Percentiles rank a stretch among this genome's conserved stretches.
These are phyloP conservation scores for Fusarium subtropicale DNA, from an alignment of 2,329 filamentous ascomycete genomes.

Conservation along the genomic window DNA sequence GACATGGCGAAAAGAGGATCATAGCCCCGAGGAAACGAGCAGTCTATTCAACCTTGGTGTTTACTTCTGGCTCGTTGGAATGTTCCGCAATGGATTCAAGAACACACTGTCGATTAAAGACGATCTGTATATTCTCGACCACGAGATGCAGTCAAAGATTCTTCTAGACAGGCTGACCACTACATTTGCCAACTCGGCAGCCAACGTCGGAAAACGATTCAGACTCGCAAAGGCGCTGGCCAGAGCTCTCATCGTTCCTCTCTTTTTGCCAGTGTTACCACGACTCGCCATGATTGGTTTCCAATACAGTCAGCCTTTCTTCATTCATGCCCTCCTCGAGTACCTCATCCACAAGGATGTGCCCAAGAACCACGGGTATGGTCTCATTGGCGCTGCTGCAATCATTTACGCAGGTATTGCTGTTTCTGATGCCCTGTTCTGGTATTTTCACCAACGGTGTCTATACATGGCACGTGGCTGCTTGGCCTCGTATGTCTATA, in stretches of 20 bases:
- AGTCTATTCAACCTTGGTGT: neutral
- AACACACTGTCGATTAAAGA: neutral
- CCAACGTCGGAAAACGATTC: neutral
- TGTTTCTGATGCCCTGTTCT: neutral
- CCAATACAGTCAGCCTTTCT: slow-evolving; percentile 3
- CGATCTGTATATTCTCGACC: neutral
- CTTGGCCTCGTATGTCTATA: neutral
- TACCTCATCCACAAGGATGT: neutral
- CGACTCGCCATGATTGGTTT: slow-evolving; percentile 3
- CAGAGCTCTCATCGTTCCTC: neutral
- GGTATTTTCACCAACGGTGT: slow-evolving; percentile 1
- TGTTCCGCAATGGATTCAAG: slow-evolving; percentile 1
- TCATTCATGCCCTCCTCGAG: neutral
- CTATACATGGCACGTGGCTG: slow-evolving; percentile 7
- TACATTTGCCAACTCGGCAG: neutral
- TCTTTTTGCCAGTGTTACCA: neutral
- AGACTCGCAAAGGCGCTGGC: neutral
- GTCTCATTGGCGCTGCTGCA: slow-evolving; percentile 1
- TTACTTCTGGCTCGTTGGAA: neutral
- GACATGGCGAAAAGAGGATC: neutral
- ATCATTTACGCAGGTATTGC: neutral
- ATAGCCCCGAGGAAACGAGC: neutral
- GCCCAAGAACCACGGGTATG: neutral
- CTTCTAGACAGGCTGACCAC: neutral
- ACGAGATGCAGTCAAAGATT: slow-evolving; percentile 2